These are phyloP conservation scores for Meyerozyma elateridarum DNA, from an alignment of 1,139 yeast genomes.

Conservation along the genomic window DNA sequence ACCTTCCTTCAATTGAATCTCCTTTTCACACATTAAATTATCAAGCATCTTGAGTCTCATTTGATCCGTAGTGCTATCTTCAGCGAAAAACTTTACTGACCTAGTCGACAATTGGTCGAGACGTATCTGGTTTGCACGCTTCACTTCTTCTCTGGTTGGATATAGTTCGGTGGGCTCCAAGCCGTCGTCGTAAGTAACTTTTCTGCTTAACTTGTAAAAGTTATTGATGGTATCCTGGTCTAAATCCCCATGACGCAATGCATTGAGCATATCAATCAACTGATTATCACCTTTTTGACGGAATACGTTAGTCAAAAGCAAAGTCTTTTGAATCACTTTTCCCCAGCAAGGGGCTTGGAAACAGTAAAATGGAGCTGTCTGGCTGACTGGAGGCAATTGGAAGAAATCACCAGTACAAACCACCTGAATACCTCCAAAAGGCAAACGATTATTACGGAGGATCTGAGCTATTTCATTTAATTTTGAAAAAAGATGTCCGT, in stretches of 20 bases:
- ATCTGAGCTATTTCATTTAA: slow-evolving; percentile 56
- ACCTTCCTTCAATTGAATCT: slow-evolving; percentile 46
- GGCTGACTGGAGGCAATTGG: slow-evolving; percentile 78
- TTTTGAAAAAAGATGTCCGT: slow-evolving; percentile 61
- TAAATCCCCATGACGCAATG: slow-evolving; percentile 63
- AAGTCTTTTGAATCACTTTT: slow-evolving; percentile 47
- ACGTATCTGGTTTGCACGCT: slow-evolving; percentile 56
- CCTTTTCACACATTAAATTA: slow-evolving; percentile 44
- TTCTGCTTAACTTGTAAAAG: slow-evolving; percentile 48
- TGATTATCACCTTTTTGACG: slow-evolving; percentile 68
- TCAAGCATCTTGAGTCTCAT: slow-evolving; percentile 25
- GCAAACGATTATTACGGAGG: slow-evolving; percentile 39
- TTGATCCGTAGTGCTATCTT: slow-evolving; percentile 37
- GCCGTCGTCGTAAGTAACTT: slow-evolving; percentile 61
- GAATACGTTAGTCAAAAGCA: slow-evolving; percentile 59
- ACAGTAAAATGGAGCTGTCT: slow-evolving; percentile 39
- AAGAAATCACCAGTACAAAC: slow-evolving; percentile 80
- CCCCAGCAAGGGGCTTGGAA: slow-evolving; percentile 60
- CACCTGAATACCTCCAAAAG: slow-evolving; percentile 82
- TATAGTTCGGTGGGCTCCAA: slow-evolving; percentile 77
- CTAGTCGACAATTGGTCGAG: slow-evolving; percentile 30
- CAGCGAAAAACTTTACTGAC: slow-evolving; percentile 47
- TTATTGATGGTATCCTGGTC: slow-evolving; percentile 38
- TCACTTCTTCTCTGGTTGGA: slow-evolving; percentile 74
- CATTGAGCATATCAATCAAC: slow-evolving; percentile 69